These are phyloP conservation scores for Talaromyces sp. DNA, from an alignment of 2,329 filamentous ascomycete genomes.

Conservation along the genomic window DNA sequence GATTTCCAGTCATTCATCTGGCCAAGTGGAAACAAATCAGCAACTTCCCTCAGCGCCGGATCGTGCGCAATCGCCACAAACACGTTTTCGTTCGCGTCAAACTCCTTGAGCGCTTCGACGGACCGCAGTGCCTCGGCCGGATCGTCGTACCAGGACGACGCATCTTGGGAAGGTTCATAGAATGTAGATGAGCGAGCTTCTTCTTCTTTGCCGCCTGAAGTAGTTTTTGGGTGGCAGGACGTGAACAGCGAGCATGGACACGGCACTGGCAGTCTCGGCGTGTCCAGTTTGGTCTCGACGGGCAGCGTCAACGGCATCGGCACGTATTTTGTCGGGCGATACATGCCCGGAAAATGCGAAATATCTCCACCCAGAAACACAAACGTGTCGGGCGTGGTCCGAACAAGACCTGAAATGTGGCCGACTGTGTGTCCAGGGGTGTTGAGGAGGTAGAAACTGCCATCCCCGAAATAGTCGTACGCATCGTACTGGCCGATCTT, in stretches of 20 bases:
- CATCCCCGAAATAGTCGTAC: conserved; percentile 25
- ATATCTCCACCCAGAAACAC: conserved; percentile 41
- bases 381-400: conserved; percentile 30
- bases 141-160: conserved; percentile 17
- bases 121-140: conserved; percentile 15
- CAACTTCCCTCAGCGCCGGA: conserved; percentile 16
- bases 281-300: conserved; percentile 14
- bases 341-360: conserved; percentile 35
- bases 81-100: conserved; percentile 21
- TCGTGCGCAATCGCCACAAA: conserved; percentile 29
- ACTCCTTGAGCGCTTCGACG: conserved; percentile 23
- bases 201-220: conserved; percentile 4
- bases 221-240: conserved; percentile 15
- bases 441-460: conserved; percentile 25
- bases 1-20: conserved; percentile 24
- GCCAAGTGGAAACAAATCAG: conserved; percentile 20
- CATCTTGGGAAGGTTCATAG: conserved; percentile 13
- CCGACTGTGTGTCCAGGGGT: conserved; percentile 21
- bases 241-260: conserved; percentile 22
- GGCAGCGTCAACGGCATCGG: conserved; percentile 23
- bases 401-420: conserved; percentile 23
- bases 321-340: conserved; percentile 23
- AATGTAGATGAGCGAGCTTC: conserved; percentile 15
- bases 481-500: conserved; percentile 23
- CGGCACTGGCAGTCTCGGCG: conserved; percentile 9